These are phyloP conservation scores for Ceratorhiza oryzae-sativae DNA, from an alignment of 1,284 basidiomycete genomes.

Conservation along the genomic window DNA sequence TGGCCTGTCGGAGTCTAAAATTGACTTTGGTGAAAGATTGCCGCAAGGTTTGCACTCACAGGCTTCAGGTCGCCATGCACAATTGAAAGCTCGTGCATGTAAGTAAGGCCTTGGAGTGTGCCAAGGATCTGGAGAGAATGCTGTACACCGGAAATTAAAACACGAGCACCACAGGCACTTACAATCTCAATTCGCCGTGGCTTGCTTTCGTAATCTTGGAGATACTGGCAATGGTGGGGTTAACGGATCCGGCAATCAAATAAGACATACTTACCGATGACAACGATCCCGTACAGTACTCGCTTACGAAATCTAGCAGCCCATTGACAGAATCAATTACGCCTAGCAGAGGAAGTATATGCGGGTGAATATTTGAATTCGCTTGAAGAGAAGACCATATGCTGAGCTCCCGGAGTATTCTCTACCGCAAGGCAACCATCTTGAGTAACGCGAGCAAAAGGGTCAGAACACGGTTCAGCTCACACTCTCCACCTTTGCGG, in stretches of 20 bases:
- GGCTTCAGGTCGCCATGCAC: constrained; percentile 29
- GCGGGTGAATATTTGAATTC: background rate
- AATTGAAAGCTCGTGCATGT: constrained; percentile 16
- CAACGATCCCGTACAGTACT: constrained; percentile 6
- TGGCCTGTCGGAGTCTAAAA: background rate
- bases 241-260: background rate
- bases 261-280: background rate
- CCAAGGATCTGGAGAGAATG: background rate
- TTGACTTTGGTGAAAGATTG: no score
- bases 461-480: no score
- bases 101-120: background rate
- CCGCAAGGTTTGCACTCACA: no score
- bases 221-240: background rate
- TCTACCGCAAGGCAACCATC: background rate
- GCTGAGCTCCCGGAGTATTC: background rate
- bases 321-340: background rate
- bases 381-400: constrained; percentile 4
- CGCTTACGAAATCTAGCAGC: constrained; percentile 5
- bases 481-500: background rate
- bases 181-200: constrained; percentile 3
- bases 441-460: no score
- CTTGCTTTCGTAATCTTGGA: background rate
- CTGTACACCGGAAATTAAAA: background rate
- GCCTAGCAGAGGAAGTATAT: constrained; percentile 13
- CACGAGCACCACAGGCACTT: background rate